A percentile compares a stretch with the other conserved stretches of the same genome.
Conservation (phyloP, 306 rosid genomes). For the Corylus avellana region DNA sequence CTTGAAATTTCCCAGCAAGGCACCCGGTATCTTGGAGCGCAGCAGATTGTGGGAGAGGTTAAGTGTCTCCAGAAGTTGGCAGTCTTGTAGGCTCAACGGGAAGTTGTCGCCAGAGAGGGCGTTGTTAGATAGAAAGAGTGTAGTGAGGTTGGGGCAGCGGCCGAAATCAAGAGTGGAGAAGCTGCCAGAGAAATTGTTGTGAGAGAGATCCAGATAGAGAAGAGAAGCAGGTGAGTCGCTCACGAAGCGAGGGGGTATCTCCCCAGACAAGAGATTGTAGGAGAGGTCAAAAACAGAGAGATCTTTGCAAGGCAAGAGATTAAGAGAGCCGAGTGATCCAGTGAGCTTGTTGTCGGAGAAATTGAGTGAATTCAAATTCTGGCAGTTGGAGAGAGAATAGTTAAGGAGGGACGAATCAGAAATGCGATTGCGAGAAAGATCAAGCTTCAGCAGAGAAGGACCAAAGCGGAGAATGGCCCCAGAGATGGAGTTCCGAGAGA, state of each 20-base stretch:
- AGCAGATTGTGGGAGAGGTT: conserved; percentile 59
- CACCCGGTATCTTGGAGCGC: conserved; percentile 42
- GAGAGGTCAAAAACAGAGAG: conserved; percentile 54
- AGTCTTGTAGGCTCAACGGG: conserved; percentile 42
- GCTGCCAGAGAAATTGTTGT: conserved; percentile 49
- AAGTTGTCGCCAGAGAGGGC: conserved; percentile 37
- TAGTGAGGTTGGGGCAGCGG: conserved; percentile 43
- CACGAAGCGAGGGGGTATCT: conserved; percentile 39
- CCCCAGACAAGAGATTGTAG: conserved; percentile 44
- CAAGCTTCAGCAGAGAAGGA: conserved; percentile 47
- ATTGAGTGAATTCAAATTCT: conserved; percentile 40
- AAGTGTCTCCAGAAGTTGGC: conserved; percentile 45
- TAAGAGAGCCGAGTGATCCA: conserved; percentile 37
- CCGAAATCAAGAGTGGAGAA: conserved; percentile 48
- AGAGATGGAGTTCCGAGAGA: conserved; percentile 50
- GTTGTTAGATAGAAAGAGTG: conserved; percentile 45
- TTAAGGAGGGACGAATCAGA: conserved; percentile 33
- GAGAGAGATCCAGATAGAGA: conserved; percentile 52
- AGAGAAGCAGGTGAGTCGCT: conserved; percentile 35
- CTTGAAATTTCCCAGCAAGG: conserved; percentile 41
- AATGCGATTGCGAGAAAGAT: conserved; percentile 51
- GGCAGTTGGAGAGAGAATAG: conserved; percentile 32
- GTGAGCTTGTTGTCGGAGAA: conserved; percentile 51
- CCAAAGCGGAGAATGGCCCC: conserved; percentile 21
- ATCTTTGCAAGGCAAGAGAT: conserved; percentile 28